Percentiles rank a stretch among this genome's conserved stretches.
Conservation (phyloP, 306 rosid genomes). For the Spatholobus suberectus region DNA sequence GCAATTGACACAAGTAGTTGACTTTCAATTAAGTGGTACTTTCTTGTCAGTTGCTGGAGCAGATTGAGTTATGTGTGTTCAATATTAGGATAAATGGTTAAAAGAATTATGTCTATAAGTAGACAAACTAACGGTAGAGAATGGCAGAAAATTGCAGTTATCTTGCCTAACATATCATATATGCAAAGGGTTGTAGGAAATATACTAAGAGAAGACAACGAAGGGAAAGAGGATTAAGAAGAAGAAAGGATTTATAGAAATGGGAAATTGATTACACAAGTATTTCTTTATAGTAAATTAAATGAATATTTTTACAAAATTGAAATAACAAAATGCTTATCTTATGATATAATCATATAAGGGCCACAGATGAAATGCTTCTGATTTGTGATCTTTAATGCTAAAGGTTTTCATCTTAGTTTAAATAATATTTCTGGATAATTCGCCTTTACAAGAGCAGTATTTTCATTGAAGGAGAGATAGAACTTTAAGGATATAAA, state of each 20-base stretch:
- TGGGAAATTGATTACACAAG: neutral
- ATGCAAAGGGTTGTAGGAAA: neutral
- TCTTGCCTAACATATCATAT: neutral
- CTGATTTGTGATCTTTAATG: neutral
- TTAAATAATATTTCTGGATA: neutral
- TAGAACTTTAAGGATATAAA: neutral
- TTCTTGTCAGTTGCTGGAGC: neutral
- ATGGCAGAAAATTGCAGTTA: neutral
- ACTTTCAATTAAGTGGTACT: neutral
- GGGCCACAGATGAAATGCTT: neutral
- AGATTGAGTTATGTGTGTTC: neutral
- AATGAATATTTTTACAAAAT: neutral
- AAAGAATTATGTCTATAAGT: neutral
- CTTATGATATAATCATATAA: too few relatives aligned
- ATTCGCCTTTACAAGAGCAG: neutral
- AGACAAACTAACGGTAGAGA: neutral
- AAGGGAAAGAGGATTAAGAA: neutral
- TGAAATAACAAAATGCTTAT: neutral
- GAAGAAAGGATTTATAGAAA: neutral
- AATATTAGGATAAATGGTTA: neutral
- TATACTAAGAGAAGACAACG: neutral
- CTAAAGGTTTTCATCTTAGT: neutral
- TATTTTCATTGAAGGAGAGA: neutral
- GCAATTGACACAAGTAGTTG: neutral
- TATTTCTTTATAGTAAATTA: neutral